phyloP scores from a whole-genome alignment of 2,329 filamentous ascomycete species.

The Metarhizium sp. region DNA sequence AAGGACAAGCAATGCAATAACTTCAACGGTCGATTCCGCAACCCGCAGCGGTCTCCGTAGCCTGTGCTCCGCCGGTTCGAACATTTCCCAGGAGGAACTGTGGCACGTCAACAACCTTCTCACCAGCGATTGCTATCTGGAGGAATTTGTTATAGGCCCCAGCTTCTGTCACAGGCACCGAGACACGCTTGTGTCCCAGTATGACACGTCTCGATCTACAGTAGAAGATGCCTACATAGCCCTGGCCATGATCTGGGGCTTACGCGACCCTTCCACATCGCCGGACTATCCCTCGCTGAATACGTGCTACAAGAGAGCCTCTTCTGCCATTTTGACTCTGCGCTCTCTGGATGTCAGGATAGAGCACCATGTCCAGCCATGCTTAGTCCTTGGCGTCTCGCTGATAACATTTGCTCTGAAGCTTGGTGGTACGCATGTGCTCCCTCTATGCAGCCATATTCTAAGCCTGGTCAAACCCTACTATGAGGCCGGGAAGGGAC shows the following conservation, averaged over 20 bases:
- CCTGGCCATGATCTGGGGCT: conserved; percentile 8
- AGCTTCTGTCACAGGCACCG: conserved; percentile 13
- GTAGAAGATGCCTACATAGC: conserved; percentile 12
- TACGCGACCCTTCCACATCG: too few species aligned
- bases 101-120: too few species aligned
- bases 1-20: too few species aligned
- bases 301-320: conserved; percentile 10
- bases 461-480: background rate
- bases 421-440: background rate
- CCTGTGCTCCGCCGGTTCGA: too few species aligned
- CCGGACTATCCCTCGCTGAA: background rate
- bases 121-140: too few species aligned
- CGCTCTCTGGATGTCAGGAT: conserved; percentile 7
- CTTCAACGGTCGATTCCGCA: too few species aligned
- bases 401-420: conserved; percentile 12
- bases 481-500: conserved; percentile 5
- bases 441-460: too few species aligned
- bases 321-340: conserved; percentile 10
- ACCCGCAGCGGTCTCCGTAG: too few species aligned
- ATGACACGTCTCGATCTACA: conserved; percentile 4
- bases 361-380: conserved; percentile 8
- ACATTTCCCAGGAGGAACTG: too few species aligned
- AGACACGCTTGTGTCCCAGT: conserved; percentile 8
- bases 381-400: conserved; percentile 11
- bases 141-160: conserved; percentile 11